These are phyloP conservation scores for Rhizophagus prolifer DNA, from an alignment of 192 early-diverging fungal genomes.

Conservation along the genomic window DNA sequence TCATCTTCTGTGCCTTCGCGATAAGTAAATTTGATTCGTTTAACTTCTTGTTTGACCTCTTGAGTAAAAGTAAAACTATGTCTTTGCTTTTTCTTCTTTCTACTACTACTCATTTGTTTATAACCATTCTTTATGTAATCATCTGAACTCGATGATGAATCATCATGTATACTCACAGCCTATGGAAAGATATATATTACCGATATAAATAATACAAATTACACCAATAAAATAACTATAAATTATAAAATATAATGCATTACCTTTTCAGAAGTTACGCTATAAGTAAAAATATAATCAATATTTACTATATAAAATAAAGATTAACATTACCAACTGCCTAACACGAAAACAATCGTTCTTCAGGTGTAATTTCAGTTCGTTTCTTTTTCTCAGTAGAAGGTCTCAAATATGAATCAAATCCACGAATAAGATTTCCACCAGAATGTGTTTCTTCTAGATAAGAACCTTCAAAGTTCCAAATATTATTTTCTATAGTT, in stretches of 20 bases:
- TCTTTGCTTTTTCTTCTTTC: slow-evolving; percentile 6
- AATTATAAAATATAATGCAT: background rate
- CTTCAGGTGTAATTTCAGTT: slow-evolving; percentile 70
- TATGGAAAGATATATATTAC: background rate
- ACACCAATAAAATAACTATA: background rate
- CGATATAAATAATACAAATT: background rate
- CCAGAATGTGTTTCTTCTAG: slow-evolving; percentile 81
- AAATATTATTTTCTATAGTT: slow-evolving; percentile 78
- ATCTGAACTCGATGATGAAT: slow-evolving; percentile 13
- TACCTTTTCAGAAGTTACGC: slow-evolving; percentile 18
- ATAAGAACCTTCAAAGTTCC: slow-evolving; percentile 84
- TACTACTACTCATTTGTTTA: slow-evolving; percentile 1
- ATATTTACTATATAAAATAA: slow-evolving; percentile 37
- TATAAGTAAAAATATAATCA: background rate
- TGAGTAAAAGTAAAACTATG: slow-evolving; percentile 6
- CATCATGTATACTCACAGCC: background rate
- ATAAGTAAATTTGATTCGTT: slow-evolving; percentile 3
- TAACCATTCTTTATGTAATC: slow-evolving; percentile 7
- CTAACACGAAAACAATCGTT: slow-evolving; percentile 74
- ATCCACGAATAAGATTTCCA: slow-evolving; percentile 88
- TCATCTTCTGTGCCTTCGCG: slow-evolving; percentile 1
- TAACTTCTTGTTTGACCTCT: slow-evolving; percentile 4
- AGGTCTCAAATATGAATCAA: slow-evolving; percentile 79
- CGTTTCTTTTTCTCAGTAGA: slow-evolving; percentile 58
- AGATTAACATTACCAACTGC: background rate